Evolutionary conservation across 2,329 filamentous ascomycete genomes (phyloP), one percentile per base, ranked within the genome.

Genomic region (Trematosphaeria pertusa): DNA sequence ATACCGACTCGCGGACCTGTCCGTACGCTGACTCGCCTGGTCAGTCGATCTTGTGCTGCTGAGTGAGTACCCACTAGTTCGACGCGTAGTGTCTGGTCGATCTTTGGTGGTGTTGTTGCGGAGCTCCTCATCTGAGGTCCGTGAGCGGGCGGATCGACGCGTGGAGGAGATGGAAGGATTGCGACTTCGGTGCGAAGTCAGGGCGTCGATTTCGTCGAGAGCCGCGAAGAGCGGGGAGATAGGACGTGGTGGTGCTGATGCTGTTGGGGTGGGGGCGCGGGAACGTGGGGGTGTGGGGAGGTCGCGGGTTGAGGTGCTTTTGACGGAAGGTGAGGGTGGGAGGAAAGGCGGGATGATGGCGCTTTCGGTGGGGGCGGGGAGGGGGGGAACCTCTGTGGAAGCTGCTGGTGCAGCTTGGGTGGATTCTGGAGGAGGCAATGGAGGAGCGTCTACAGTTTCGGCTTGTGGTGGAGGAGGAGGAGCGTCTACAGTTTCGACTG

Each of bases 191-290:
- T 67, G 64, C 14, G 58, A 53, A 30, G 58, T 50, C n/a, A 70
- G 40, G 4, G 60, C 60, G 28, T 70, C 66, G 22, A 70, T 70
- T 22, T 72, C 69, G 41, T 71, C 68, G 14, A 65, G 43, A 3
- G 64, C 66, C 28, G 67, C 64, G 34, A 67, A 71, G 10, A 72
- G 56, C 7, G 67, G 67, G 17, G 69, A 69, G 2, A 63, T 55
- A 22, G 61, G 59, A 14, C 54, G 63, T 18, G 53, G 43, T n/a
- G n/a, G n/a, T n/a, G n/a, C n/a, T n/a, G n/a, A n/a, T n/a, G n/a
- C n/a, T n/a, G n/a, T n/a, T 6, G 62, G 64, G 6, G 66, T 62
- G 14, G 56, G 48, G 15, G 61, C 54, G 14, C 55, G 57, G 5
- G 68, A 66, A 9, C 54, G 52, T 7, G 63, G 61, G 10, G 64